These are phyloP conservation scores for Dunaliella primolecta DNA, from an alignment of 139 green algal species.

Conservation along the genomic window DNA sequence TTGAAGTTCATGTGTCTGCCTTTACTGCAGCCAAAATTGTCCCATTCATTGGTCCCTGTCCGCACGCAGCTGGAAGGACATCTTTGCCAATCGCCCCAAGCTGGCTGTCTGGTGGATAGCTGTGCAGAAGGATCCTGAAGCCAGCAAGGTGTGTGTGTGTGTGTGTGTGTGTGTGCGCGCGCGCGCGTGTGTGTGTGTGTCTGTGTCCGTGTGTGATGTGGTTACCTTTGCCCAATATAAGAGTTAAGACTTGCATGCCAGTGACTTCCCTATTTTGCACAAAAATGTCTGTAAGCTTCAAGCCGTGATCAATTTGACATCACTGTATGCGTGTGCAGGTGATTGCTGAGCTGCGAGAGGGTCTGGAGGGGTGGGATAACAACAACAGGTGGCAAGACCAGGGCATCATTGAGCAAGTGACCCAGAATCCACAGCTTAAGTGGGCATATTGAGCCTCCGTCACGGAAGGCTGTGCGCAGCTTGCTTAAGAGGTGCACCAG, in stretches of 20 bases:
- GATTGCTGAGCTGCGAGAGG: conserved; percentile 53
- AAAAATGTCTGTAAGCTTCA: no score
- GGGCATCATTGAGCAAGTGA: conserved; percentile 24
- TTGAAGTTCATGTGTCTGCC: no score
- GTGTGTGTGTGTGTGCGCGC: neutral
- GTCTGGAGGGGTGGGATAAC: conserved; percentile 51
- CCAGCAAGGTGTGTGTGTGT: neutral
- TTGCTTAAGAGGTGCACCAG: no score
- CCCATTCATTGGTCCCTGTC: no score
- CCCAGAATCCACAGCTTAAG: neutral
- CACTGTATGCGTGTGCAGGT: no score
- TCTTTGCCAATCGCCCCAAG: conserved; percentile 63
- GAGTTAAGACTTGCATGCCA: neutral
- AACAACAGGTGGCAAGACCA: conserved; percentile 53
- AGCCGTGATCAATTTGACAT: no score
- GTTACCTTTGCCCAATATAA: no score
- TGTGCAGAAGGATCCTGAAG: conserved; percentile 11
- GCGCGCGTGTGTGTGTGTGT: neutral
- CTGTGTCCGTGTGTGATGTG: neutral
- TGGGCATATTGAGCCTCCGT: neutral
- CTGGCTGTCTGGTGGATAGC: conserved; percentile 57
- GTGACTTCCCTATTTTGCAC: no score
- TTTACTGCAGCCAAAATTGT: no score
- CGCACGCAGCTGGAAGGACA: conserved; percentile 51
- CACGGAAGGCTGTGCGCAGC: no score